phyloP scores from a whole-genome alignment of 768 basidiomycete species.

The Tricholoma saponaceum region DNA sequence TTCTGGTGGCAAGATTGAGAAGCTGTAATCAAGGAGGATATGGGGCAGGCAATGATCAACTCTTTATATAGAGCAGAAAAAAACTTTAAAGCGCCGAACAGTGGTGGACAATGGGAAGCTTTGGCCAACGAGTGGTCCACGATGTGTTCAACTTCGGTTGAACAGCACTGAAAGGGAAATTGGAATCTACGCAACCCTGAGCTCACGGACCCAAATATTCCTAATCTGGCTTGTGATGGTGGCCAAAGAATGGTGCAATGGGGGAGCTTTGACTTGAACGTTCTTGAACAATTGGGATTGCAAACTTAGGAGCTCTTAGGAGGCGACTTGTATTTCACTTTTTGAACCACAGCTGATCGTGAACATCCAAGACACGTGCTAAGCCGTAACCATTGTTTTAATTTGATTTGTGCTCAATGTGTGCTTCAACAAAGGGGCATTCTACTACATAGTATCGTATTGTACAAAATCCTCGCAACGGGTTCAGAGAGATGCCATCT shows the following conservation, averaged over 20 bases:
- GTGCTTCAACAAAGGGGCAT: no score
- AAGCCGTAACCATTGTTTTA: no score
- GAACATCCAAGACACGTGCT: neutral
- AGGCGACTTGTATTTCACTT: no score
- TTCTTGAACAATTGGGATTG: no score
- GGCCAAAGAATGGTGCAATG: neutral
- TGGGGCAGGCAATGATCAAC: neutral
- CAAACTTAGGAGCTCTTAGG: neutral
- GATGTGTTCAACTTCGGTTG: neutral
- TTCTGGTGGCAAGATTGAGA: neutral
- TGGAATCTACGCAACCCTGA: neutral
- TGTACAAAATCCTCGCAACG: no score
- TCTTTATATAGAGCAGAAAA: conserved; percentile 22
- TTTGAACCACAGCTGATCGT: neutral
- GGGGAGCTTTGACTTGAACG: neutral
- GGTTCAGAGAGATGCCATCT: no score
- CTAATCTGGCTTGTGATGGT: neutral
- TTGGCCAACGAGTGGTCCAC: neutral
- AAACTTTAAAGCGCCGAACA: conserved; percentile 27
- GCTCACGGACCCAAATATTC: neutral
- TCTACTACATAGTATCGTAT: no score
- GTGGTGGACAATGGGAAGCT: neutral
- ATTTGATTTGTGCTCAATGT: no score
- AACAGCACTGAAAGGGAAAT: neutral
- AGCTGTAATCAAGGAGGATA: neutral